These are phyloP conservation scores for Syzygium syzygioides DNA, from an alignment of 441 rosid species.

Conservation along the genomic window DNA sequence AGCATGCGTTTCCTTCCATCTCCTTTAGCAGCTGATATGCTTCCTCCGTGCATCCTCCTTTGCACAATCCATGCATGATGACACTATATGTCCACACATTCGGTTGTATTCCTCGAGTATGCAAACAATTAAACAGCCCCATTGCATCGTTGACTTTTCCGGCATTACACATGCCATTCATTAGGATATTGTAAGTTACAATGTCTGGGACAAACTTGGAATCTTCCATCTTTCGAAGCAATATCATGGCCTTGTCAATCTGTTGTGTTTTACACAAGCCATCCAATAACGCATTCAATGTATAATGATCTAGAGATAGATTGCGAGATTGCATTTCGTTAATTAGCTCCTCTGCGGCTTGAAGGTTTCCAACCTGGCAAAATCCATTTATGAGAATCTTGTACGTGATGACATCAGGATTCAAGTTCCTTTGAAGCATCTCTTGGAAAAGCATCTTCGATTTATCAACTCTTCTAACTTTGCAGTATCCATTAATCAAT, in stretches of 20 bases:
- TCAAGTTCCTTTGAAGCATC: not conserved
- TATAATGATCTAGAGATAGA: not conserved
- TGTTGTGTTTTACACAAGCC: not conserved
- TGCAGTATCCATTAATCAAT: not conserved
- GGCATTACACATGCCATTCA: not conserved
- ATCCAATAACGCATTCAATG: not conserved
- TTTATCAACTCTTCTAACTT: rapidly evolving
- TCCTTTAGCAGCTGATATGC: not conserved
- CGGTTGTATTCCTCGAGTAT: not conserved
- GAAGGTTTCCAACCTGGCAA: not conserved
- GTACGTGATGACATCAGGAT: not conserved
- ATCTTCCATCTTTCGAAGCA: not conserved
- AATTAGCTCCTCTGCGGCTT: not conserved
- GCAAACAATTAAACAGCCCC: not conserved
- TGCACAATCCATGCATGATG: not conserved
- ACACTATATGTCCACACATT: not conserved
- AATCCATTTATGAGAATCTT: not conserved
- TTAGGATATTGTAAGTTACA: not conserved
- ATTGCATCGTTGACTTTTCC: not conserved
- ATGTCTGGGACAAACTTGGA: not conserved
- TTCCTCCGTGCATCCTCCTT: not conserved
- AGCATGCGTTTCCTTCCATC: not conserved
- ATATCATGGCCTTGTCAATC: not conserved
- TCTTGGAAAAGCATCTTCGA: not conserved
- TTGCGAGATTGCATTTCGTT: not conserved